These are phyloP conservation scores for Solanum chacoense DNA, from an alignment of 305 asterid genomes.

Conservation along the genomic window DNA sequence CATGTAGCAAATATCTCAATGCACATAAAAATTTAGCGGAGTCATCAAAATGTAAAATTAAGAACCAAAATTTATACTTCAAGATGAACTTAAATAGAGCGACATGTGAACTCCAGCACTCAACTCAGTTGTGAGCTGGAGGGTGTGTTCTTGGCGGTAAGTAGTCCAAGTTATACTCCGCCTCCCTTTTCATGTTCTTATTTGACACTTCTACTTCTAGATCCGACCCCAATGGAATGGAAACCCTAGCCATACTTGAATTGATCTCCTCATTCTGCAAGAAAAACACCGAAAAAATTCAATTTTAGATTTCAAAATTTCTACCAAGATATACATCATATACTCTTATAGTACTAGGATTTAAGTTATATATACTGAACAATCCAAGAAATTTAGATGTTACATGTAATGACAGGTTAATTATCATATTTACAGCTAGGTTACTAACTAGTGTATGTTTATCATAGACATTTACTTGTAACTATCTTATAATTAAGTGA, in stretches of 20 bases:
- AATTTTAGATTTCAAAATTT: background rate
- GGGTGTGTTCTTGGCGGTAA: constrained; percentile 53
- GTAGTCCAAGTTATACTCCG: constrained; percentile 40
- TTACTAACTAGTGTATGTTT: background rate
- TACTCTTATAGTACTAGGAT: background rate
- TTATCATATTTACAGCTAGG: background rate
- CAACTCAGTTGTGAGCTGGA: constrained; percentile 27
- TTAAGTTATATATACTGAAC: background rate
- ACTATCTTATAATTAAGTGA: background rate
- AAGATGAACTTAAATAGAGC: background rate
- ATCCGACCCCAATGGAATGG: background rate
- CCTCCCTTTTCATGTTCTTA: background rate
- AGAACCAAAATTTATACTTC: background rate
- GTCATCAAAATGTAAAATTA: background rate
- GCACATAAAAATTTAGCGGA: background rate
- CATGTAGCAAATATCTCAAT: background rate
- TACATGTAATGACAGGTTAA: background rate
- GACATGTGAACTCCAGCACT: background rate
- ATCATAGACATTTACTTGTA: background rate
- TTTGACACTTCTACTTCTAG: background rate
- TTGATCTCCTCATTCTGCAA: constrained; percentile 12
- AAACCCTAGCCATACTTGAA: constrained; percentile 17
- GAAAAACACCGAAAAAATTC: background rate
- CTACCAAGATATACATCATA: background rate
- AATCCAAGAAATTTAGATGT: background rate